Conservation (phyloP, 768 basidiomycete genomes). For the Suillus brevipes region DNA sequence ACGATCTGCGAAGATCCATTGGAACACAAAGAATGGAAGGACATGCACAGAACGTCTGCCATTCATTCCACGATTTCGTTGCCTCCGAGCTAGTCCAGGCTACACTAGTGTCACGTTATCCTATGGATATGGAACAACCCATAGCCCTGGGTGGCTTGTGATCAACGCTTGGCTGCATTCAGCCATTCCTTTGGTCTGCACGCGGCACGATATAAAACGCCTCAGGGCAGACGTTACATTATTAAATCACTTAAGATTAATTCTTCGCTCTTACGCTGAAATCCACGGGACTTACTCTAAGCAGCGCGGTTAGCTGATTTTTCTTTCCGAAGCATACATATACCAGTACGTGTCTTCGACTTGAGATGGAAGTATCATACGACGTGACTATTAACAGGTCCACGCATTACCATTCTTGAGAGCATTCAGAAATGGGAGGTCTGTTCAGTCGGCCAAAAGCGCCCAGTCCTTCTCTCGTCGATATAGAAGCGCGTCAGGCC, state of each 20-base stretch:
- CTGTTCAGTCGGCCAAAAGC: neutral
- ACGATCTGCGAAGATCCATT: neutral
- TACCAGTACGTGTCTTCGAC: neutral
- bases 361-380: neutral
- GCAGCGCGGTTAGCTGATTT: neutral
- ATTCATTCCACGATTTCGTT: neutral
- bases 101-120: neutral
- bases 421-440: neutral
- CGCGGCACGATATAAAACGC: neutral
- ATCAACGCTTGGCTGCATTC: neutral
- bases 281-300: neutral
- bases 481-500: neutral
- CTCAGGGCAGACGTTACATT: neutral
- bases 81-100: neutral
- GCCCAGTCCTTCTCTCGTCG: conserved; percentile 2
- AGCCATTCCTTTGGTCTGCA: neutral
- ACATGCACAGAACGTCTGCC: neutral
- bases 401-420: neutral
- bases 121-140: neutral
- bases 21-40: neutral
- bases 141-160: neutral
- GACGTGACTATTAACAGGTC: neutral
- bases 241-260: neutral
- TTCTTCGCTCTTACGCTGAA: neutral
- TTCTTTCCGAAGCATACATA: neutral